Base-by-base conservation (phyloP, 192 early-diverging fungal genomes). In the Coemansia sp. region DNA sequence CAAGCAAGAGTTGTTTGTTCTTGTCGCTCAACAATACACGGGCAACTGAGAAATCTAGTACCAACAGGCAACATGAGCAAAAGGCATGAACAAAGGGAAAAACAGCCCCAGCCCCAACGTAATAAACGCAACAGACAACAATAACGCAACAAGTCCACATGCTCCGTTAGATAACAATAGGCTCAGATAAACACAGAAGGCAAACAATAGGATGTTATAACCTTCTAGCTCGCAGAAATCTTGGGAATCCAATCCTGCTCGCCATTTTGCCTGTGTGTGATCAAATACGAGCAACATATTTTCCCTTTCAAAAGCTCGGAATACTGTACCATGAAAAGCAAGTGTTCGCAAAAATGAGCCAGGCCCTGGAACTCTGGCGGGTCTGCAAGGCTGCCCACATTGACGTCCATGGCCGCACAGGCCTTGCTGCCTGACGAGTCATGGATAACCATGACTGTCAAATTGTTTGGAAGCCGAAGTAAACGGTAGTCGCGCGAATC, bases 261-360 rank as follows among this genome's bases (percentile, higher is more conserved):
- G 2, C 45, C 10, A 9, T 25, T 11, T n/a, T n/a, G n/a, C n/a
- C n/a, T 25, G 45, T 48, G 9, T 25, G 22, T 48, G 45, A 48
- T 48, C 45, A 48, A 48, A 48, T 9, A 15, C n/a, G n/a, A n/a
- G n/a, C 20, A 11, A 10, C 22, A 4, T 7, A 5, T 44, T 25
- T 25, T 8, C 6, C 22, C 8, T 13, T 9, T 20, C 6, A 48
- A 13, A 20, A 25, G 22, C 5, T 13, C 45, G 22, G 22, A 48
- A 61, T 17, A 62, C 75, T 50, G 29, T 79, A 70, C 76, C 82
- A 90, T 82, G 65, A 92, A 91, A 44, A 91, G 75, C 44, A 92
- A 57, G 60, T 92, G 91, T 70, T 92, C 91, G 75, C 87, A 85
- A 62, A 89, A 92, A 60, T 92, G 91, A 1, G 91, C 91, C 56